Evolutionary conservation across 352 stramenopile genomes (phyloP), one percentile per base, ranked within the genome.

Genomic region (Aphanomyces invadans): DNA sequence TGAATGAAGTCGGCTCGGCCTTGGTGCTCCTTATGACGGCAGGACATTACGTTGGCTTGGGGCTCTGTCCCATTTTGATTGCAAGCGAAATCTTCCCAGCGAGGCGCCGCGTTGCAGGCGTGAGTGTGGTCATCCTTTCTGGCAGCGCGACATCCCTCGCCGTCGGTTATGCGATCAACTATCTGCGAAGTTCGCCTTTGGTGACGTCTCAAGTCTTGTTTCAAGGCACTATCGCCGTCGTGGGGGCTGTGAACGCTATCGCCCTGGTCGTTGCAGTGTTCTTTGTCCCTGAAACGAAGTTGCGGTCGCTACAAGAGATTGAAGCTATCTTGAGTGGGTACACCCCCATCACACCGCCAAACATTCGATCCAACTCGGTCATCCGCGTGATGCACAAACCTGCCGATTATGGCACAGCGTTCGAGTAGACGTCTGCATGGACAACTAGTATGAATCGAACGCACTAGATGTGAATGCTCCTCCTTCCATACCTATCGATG

Each of bases 271-370:
- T 89, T 46, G 77, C 79, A 28, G 84, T 71, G 75, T 76, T 82
- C 62, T 92, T 85, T 51, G 65, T 92, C 15, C 83, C 83, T 1
- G 83, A 92, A 72, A 92, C 83, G 9, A 90, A 79, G 29, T 61
- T 78, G 31, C 81, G 81, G 32, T 90, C 80, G 69, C 76, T 92
- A 4, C 83, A 92, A 70, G 78, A 88, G 62, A 89, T 92, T 38
- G 83, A 92, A 52, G 80, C 83, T 29, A 86, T 90, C 63, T 62
- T 90, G 39, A 83, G 74, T 0, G 83, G 83, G 26, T 92, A 80
- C 80, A 80, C 80, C 38, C 80, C 83, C 15, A 80, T 83, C 21
- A 92, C 83, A 26, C 83, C 83, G 54, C 77, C 59, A 15, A 66
- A 54, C 23, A 54, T 54, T 23, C 46, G 46, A 21, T 29, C 46